These are phyloP conservation scores for Metschnikowia lochheadii DNA, from an alignment of 805 yeast genomes.

Conservation along the genomic window DNA sequence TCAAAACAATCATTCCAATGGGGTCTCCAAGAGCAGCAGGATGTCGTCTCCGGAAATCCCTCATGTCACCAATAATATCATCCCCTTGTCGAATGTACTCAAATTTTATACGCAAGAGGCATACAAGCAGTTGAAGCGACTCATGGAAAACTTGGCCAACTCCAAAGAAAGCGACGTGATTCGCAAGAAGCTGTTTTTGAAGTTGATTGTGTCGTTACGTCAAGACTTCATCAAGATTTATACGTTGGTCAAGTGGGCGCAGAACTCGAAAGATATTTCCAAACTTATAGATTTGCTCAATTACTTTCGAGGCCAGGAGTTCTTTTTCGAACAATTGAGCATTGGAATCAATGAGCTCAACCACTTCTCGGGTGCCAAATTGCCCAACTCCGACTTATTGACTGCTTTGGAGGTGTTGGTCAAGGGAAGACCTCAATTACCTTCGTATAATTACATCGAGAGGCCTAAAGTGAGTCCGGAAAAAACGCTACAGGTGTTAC, in stretches of 20 bases:
- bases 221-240: conserved; percentile 82
- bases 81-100: conserved; percentile 59
- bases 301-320: conserved; percentile 81
- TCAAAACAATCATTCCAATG: conserved; percentile 1
- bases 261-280: conserved; percentile 65
- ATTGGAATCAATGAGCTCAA: conserved; percentile 67
- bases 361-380: conserved; percentile 78
- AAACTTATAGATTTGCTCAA: conserved; percentile 79
- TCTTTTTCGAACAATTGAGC: conserved; percentile 54
- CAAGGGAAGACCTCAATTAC: conserved; percentile 70
- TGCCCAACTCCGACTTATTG: conserved; percentile 85
- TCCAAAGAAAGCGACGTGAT: conserved; percentile 50
- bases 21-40: background rate
- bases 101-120: conserved; percentile 58
- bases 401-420: conserved; percentile 85
- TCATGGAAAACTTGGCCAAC: conserved; percentile 55
- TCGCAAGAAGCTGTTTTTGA: conserved; percentile 66
- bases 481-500: conserved; percentile 56
- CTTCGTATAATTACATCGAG: conserved; percentile 56
- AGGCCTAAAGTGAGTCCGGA: conserved; percentile 47
- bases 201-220: conserved; percentile 65
- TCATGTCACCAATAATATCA: conserved; percentile 67
- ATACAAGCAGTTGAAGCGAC: conserved; percentile 56
- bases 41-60: conserved; percentile 47
- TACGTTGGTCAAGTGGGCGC: conserved; percentile 87